These are phyloP conservation scores for Chlamydomonas incerta DNA, from an alignment of 139 green algal species.

Conservation along the genomic window DNA sequence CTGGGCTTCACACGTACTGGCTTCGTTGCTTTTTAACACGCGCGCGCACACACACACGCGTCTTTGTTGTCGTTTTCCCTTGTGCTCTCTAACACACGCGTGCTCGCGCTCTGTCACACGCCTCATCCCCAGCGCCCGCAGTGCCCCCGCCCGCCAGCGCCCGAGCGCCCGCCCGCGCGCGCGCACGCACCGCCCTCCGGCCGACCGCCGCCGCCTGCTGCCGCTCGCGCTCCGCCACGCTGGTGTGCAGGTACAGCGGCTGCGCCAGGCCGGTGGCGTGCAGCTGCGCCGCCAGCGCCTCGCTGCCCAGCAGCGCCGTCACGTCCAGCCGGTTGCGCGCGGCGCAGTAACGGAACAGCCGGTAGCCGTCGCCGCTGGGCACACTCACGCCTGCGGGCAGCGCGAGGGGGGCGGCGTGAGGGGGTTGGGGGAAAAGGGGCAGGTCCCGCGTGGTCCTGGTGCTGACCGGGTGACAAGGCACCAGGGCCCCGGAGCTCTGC, in stretches of 20 bases:
- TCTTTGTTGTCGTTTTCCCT: too few species aligned
- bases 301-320: neutral
- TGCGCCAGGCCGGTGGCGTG: conserved; percentile 23
- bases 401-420: neutral
- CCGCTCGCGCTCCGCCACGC: neutral
- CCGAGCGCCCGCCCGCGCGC: too few species aligned
- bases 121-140: too few species aligned
- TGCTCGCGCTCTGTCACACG: too few species aligned
- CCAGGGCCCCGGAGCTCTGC: too few species aligned
- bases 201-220: neutral
- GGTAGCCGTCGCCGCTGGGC: conserved; percentile 10
- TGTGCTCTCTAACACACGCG: too few species aligned
- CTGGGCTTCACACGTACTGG: too few species aligned
- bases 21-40: too few species aligned
- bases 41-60: too few species aligned
- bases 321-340: neutral
- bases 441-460: too few species aligned
- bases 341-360: conserved; percentile 29
- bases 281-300: conserved; percentile 25
- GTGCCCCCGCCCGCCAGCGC: neutral
- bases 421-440: neutral
- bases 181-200: neutral
- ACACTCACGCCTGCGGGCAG: conserved; percentile 17
- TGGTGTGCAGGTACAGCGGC: conserved; percentile 21
- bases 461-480: too few species aligned